These are phyloP conservation scores for Cordyceps militaris DNA, from an alignment of 2,329 filamentous ascomycete genomes.

Conservation along the genomic window DNA sequence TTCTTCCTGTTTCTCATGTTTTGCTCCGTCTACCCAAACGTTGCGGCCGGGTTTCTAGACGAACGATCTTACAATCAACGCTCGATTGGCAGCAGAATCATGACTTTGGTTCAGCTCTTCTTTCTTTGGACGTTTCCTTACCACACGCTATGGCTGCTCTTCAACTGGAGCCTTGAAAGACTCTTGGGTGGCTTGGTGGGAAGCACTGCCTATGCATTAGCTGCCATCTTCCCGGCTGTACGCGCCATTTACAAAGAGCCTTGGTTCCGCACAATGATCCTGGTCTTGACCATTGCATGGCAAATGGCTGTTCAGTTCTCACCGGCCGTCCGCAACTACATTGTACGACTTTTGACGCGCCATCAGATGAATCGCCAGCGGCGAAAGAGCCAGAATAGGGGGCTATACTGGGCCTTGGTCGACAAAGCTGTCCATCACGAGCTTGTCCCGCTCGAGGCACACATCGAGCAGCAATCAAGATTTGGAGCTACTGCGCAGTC, in stretches of 20 bases:
- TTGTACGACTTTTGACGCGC: constrained; percentile 12
- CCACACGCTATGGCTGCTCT: constrained; percentile 16
- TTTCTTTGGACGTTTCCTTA: constrained; percentile 16
- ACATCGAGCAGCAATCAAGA: background rate
- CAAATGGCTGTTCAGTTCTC: constrained; percentile 17
- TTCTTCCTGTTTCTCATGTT: constrained; percentile 18
- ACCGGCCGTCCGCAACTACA: constrained; percentile 11
- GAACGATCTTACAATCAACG: constrained; percentile 18
- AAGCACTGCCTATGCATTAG: constrained; percentile 16
- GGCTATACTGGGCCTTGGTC: constrained; percentile 9
- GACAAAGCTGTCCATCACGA: constrained; percentile 12
- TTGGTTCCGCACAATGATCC: constrained; percentile 17
- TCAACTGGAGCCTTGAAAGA: constrained; percentile 17
- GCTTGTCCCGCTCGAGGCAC: constrained; percentile 12
- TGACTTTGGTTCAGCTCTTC: constrained; percentile 15
- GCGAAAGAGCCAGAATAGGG: background rate
- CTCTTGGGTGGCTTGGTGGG: constrained; percentile 16
- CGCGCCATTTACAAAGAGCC: constrained; percentile 4
- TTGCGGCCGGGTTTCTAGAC: constrained; percentile 16
- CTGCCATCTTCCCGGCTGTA: constrained; percentile 14
- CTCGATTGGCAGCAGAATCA: constrained; percentile 16
- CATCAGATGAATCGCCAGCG: constrained; percentile 11
- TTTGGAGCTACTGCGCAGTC: background rate
- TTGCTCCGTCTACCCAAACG: constrained; percentile 15
- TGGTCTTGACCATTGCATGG: constrained; percentile 16